Base-by-base conservation (phyloP, 2,329 filamentous ascomycete genomes). In the Neofusicoccum ribis region DNA sequence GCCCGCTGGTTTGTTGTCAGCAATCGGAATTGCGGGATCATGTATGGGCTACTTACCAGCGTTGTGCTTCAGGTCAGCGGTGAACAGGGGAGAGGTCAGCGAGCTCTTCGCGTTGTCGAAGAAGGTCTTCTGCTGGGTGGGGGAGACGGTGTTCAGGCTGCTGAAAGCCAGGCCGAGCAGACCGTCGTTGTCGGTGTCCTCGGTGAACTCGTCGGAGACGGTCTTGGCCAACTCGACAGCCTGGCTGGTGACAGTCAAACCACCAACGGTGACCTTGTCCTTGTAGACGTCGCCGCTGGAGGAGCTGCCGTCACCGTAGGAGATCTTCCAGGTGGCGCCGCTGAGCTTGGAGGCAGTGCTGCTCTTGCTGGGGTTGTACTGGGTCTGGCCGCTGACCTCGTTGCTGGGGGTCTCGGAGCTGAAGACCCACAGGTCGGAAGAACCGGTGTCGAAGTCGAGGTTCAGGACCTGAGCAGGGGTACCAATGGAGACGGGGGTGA, bases 371-470 rank as follows among this genome's bases (percentile, higher is more conserved):
- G 85, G 84, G 51, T 81, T 79, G 77, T 91, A 91, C 70, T 86
- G 73, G 46, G 77, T 72, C 70, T 90, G 88, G 5, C 85, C 86
- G 9, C 74, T 72, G 5, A 51, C 65, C 15, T 44, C 56, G 41
- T 31, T 50, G 17, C 46, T 37, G 31, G 20, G 43, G 2, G n/a
- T 23, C 37, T 37, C 23, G 46, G 9, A 51, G 12, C 34, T 27
- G 39, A 50, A 37, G 43, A 58, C n/a, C 54, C 76, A 87, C 89
- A 91, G 84, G 77, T 90, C 88, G 46, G 87, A 82, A 68, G 81
- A 89, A 68, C 82, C 89, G 15, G 90, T 93, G 69, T 93, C 91
- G 67, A 93, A 84, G 73, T 91, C 89, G 66, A 93, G 74, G 66
- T 87, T 84, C 23, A 60, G n/a, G 15, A 60, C 56, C 41, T 60